phyloP scores from a whole-genome alignment of 2,329 filamentous ascomycete species.

The Ophiostoma triangulosporum region DNA sequence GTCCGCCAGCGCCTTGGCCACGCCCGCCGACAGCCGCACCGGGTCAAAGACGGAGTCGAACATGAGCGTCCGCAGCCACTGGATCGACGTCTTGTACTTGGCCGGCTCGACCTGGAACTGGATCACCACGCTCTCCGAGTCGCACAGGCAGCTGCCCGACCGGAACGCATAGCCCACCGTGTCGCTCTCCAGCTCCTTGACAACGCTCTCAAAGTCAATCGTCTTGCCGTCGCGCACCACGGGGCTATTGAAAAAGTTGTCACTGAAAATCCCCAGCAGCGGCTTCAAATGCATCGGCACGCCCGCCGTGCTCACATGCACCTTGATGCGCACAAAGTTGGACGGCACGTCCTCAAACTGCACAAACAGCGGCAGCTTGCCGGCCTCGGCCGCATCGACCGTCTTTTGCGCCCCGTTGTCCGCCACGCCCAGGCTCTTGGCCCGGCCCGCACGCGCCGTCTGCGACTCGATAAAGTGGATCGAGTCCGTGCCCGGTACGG shows the following conservation, averaged over 20 bases:
- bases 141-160: slow-evolving; percentile 53
- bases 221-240: slow-evolving; percentile 62
- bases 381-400: slow-evolving; percentile 51
- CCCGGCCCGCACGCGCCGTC: slow-evolving; percentile 71
- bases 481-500: slow-evolving; percentile 72
- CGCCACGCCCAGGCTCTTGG: slow-evolving; percentile 53
- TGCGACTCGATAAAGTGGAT: slow-evolving; percentile 89
- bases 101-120: slow-evolving; percentile 76
- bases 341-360: slow-evolving; percentile 92
- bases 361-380: slow-evolving; percentile 58
- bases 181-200: slow-evolving; percentile 80
- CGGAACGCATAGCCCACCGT: slow-evolving; percentile 74
- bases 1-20: slow-evolving; percentile 77
- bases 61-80: slow-evolving; percentile 75
- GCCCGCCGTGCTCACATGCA: slow-evolving; percentile 66
- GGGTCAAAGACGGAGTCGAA: slow-evolving; percentile 83
- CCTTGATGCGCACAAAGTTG: slow-evolving; percentile 76
- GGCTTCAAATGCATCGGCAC: slow-evolving; percentile 76
- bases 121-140: slow-evolving; percentile 69
- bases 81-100: slow-evolving; percentile 70
- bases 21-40: slow-evolving; percentile 43
- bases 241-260: slow-evolving; percentile 91
- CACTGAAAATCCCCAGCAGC: slow-evolving; percentile 68
- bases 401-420: slow-evolving; percentile 59
- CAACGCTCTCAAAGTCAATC: slow-evolving; percentile 81